Conservation (phyloP, 495 filamentous ascomycete species). For the Melanomma pulvis-pyrius region DNA sequence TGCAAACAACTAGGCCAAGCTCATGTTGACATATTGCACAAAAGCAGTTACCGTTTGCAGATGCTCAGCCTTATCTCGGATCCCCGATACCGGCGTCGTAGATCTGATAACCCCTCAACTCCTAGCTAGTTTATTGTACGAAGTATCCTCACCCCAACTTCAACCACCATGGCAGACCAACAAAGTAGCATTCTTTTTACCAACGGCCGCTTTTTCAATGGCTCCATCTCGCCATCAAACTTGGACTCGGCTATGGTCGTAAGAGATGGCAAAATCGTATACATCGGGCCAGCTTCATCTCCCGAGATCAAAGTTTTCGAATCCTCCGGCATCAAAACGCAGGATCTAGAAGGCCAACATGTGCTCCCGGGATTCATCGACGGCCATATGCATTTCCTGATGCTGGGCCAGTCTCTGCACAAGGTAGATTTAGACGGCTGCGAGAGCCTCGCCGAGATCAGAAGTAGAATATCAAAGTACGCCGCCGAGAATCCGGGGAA, state of each 20-base stretch:
- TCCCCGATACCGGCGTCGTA: conserved; percentile 3
- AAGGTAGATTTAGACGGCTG: conserved; percentile 60
- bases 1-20: no score
- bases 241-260: conserved; percentile 53
- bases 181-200: conserved; percentile 11
- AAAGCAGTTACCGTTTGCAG: neutral
- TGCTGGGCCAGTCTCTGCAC: conserved; percentile 61
- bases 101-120: conserved; percentile 17
- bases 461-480: conserved; percentile 52
- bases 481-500: conserved; percentile 54
- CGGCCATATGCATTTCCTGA: conserved; percentile 64
- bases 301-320: conserved; percentile 14
- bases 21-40: no score
- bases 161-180: conserved; percentile 3
- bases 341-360: conserved; percentile 54
- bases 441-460: conserved; percentile 59
- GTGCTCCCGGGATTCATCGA: conserved; percentile 68
- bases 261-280: conserved; percentile 42
- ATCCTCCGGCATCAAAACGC: conserved; percentile 43
- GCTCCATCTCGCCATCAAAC: conserved; percentile 37
- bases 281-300: conserved; percentile 47
- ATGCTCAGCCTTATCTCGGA: conserved; percentile 5
- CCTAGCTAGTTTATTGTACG: neutral
- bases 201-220: conserved; percentile 28
- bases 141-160: neutral